Conservation (phyloP, 83 land plant genomes). For the Picea abies region DNA sequence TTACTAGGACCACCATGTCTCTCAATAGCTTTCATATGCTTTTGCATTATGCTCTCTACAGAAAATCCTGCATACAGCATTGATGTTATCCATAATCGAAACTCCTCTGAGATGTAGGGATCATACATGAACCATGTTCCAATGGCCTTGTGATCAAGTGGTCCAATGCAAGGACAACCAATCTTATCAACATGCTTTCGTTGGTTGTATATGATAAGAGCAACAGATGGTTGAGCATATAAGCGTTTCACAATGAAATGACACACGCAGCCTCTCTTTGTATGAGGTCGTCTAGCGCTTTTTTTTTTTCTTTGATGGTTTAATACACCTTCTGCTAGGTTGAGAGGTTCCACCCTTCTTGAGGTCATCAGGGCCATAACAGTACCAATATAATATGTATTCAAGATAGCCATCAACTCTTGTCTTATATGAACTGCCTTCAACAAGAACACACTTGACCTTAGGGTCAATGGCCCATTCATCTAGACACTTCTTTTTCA, state of each 20-base stretch:
- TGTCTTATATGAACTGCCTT: constrained; percentile 26
- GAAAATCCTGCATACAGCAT: constrained; percentile 73
- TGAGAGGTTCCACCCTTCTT: constrained; percentile 61
- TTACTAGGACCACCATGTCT: constrained; percentile 68
- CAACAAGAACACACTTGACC: too few relatives aligned
- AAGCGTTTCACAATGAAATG: constrained; percentile 81
- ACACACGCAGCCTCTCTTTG: constrained; percentile 81
- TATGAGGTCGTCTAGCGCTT: constrained; percentile 67
- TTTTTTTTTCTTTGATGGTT: constrained; percentile 42
- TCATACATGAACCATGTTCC: constrained; percentile 71
- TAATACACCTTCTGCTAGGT: constrained; percentile 59
- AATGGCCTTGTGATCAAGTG: constrained; percentile 58
- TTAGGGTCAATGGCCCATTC: too few relatives aligned
- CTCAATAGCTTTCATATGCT: constrained; percentile 64
- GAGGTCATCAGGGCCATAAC: constrained; percentile 73
- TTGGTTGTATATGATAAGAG: constrained; percentile 72
- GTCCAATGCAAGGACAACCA: constrained; percentile 79
- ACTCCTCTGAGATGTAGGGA: constrained; percentile 69
- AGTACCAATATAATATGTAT: constrained; percentile 23
- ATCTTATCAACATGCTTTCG: constrained; percentile 72
- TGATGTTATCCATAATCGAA: constrained; percentile 54
- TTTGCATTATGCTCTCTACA: constrained; percentile 74
- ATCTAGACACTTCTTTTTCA: too few relatives aligned
- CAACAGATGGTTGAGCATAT: constrained; percentile 66
- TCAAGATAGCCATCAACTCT: constrained; percentile 81